These are phyloP conservation scores for Rhododendron ferrugineum DNA, from an alignment of 148 eudicot genomes.

Conservation along the genomic window DNA sequence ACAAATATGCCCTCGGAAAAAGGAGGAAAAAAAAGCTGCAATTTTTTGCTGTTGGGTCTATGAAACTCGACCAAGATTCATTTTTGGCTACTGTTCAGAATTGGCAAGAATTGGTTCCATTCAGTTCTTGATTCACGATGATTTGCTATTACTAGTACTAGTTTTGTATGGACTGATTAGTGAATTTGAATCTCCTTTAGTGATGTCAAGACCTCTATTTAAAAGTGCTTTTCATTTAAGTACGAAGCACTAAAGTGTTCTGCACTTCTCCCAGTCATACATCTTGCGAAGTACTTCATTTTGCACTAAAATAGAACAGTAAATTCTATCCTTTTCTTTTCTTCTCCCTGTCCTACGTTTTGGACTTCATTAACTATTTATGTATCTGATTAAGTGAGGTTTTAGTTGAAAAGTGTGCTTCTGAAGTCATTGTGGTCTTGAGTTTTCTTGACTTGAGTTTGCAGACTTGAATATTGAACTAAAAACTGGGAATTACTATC, in stretches of 20 bases:
- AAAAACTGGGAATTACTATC: constrained; percentile 82
- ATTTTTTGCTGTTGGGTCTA: background rate
- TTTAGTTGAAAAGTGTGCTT: constrained; percentile 2
- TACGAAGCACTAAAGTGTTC: background rate
- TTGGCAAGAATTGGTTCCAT: too few species aligned
- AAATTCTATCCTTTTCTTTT: background rate
- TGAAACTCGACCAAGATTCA: background rate
- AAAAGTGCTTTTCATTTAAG: background rate
- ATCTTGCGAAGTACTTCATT: background rate
- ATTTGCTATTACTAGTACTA: too few species aligned
- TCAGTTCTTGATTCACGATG: too few species aligned
- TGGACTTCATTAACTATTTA: background rate
- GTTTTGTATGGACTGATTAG: background rate
- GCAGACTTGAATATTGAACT: constrained; percentile 78
- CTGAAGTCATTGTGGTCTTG: background rate
- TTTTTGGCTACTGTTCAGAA: background rate
- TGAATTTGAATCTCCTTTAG: background rate
- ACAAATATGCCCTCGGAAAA: background rate
- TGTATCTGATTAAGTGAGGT: background rate
- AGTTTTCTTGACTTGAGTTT: constrained; percentile 46
- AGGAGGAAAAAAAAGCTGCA: background rate
- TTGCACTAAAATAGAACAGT: background rate
- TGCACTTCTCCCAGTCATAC: background rate
- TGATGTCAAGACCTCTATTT: background rate
- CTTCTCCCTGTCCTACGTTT: background rate